Base-by-base conservation (phyloP, 495 filamentous ascomycete species). In the Saxispiralis lemnorum region DNA sequence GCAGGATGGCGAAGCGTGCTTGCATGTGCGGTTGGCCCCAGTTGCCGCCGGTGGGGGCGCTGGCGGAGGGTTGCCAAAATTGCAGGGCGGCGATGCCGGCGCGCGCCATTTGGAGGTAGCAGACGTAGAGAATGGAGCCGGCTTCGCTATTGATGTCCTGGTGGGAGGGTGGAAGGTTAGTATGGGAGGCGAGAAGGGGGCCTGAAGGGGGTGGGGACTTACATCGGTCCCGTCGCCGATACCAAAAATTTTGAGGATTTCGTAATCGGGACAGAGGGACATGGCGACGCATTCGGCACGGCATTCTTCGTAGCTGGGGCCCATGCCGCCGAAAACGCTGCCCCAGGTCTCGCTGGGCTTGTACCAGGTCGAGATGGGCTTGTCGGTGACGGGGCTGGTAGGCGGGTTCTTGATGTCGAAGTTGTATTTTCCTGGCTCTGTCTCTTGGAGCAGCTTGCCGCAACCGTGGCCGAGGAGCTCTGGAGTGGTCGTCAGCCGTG, bases 391-490 rank as follows among this genome's bases (percentile, higher is more conserved):
- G 1, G 86, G 87, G 51, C 71, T 85, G 45, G 85, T 64, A 2
- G 88, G 88, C 1, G 85, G 88, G 50, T 81, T 78, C 19, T 70
- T 59, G 7, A 69, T 58, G 49, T 94, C 79, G 53, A 96, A 96
- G 66, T 97, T 97, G 66, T 73, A 95, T 24, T 70, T 62, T 4
- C 83, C 85, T 0, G 76, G 71, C 0, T 76, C 66, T 1, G 81
- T 93, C 57, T 95, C 88, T 59, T 93, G 86, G 2, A 97, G 70
- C 1, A 95, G 71, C 60, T 97, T 97, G 17, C 89, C 88, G 28
- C 88, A 94, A 7, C 89, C 89, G 52, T 97, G 89, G 45, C 88
- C 89, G 7, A 94, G 81, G 24, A 96, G 76, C 56, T 97, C 89
- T 97, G 89, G 95, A 75, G 11, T 85, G 95, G 24, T 28, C 24